These are phyloP conservation scores for Iris pallida DNA, from an alignment of 116 monocot species.

Conservation along the genomic window DNA sequence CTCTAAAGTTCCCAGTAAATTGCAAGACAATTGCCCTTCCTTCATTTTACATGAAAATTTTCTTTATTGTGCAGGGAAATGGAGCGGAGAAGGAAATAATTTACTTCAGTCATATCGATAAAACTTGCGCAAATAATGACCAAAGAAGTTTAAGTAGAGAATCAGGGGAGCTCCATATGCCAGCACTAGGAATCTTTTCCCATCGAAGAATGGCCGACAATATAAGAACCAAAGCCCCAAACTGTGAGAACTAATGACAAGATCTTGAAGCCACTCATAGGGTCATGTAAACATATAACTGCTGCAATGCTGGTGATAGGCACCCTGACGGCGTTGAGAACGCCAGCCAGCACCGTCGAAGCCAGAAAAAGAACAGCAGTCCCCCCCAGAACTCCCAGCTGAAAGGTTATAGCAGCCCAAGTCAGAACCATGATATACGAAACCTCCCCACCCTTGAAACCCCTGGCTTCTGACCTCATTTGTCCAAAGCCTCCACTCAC, in stretches of 20 bases:
- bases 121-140: no score
- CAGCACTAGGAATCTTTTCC: conserved; percentile 9
- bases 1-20: no score
- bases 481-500: conserved; percentile 40
- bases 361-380: conserved; percentile 86
- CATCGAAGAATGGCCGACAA: conserved; percentile 44
- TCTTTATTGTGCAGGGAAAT: no score
- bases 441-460: conserved; percentile 46
- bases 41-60: no score
- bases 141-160: no score
- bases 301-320: conserved; percentile 76
- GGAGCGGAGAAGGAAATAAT: no score
- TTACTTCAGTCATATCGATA: no score
- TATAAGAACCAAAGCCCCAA: conserved; percentile 87
- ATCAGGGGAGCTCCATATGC: no score
- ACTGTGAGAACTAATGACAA: conserved; percentile 64
- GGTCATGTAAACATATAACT: conserved; percentile 74
- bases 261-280: conserved; percentile 94
- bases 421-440: conserved; percentile 64
- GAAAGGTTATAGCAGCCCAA: conserved; percentile 84
- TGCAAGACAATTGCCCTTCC: no score
- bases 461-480: conserved; percentile 59
- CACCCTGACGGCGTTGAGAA: conserved; percentile 85
- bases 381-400: conserved; percentile 75
- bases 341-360: conserved; percentile 87